A percentile compares a stretch with the other conserved stretches of the same genome.
These are phyloP conservation scores for Adiantum capillusveneris DNA, from an alignment of 75 land plant genomes.

Conservation along the genomic window DNA sequence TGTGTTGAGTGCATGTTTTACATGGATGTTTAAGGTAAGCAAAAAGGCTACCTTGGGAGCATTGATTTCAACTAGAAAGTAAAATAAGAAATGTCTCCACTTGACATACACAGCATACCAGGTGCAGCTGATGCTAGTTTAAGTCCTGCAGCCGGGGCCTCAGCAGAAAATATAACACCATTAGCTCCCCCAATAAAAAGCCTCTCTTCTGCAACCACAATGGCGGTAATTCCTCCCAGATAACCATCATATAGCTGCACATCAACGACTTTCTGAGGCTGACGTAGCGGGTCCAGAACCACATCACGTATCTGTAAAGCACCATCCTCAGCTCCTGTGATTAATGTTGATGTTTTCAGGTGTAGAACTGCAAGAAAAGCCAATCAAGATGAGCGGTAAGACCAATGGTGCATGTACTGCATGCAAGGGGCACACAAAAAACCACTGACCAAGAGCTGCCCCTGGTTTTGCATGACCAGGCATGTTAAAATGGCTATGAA, in stretches of 20 bases:
- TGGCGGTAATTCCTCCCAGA: slow-evolving; percentile 11
- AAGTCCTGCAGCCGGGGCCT: neutral
- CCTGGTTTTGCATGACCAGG: slow-evolving; percentile 22
- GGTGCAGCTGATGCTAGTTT: neutral
- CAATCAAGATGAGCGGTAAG: neutral
- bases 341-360: slow-evolving; percentile 4
- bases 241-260: slow-evolving; percentile 28
- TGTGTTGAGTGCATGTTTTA: too few species aligned
- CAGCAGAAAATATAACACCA: slow-evolving; percentile 18
- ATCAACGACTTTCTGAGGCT: slow-evolving; percentile 24
- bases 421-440: neutral
- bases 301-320: slow-evolving; percentile 17
- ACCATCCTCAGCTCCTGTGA: slow-evolving; percentile 27
- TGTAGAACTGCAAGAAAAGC: slow-evolving; percentile 15
- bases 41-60: too few species aligned
- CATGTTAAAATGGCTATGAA: slow-evolving; percentile 26
- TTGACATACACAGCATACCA: neutral
- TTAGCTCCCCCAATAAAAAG: slow-evolving; percentile 23
- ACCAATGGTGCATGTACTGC: neutral
- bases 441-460: slow-evolving; percentile 12
- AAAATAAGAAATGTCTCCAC: too few species aligned
- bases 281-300: slow-evolving; percentile 16
- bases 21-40: too few species aligned
- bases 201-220: slow-evolving; percentile 7
- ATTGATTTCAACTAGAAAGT: too few species aligned